Evolutionary conservation across 169 alveolate genomes (phyloP), one percentile per base, ranked within the genome.

Genomic region (Besnoitia besnoiti): DNA sequence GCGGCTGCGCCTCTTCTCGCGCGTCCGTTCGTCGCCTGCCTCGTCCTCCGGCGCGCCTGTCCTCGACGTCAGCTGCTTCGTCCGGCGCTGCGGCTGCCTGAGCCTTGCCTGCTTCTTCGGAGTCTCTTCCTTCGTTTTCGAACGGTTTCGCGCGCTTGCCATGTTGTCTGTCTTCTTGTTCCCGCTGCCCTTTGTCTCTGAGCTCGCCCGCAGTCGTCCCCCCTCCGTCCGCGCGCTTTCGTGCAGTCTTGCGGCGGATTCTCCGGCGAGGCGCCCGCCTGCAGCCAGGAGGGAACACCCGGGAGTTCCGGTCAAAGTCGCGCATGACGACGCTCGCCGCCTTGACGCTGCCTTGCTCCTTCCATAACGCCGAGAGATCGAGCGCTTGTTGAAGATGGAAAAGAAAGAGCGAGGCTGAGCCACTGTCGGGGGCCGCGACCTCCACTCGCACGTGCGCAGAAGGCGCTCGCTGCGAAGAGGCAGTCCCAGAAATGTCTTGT

Each of bases 281-380:
- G 10, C 2, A 39, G 40, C 82, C 82, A 19, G 46, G 82, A n/a
- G 82, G 82, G 27, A 12, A 73, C 44, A 73, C 24, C 39, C 16
- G 46, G 44, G 82, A 1, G 46, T 73, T 73, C 16, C n/a, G 27
- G 82, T n/a, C 12, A 42, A 73, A 73, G 82, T 73, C 82, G 39
- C 46, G 39, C 82, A 73, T 30, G 47, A 73, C 44, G 39, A 35
- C 82, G 82, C 82, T 10, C 24, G 82, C 82, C 82, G 82, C 82
- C 46, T n/a, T 73, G 39, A 73, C 16, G 82, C 82, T 73, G 46
- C 46, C 46, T n/a, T 73, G 82, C 27, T 73, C 82, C 46, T 19
- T 73, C 46, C 46, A 73, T 19, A 35, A 8, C 16, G 16, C 82
- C 27, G 12, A 37, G 24, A 73, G 46, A 73, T 35, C 39, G 5